Evolutionary conservation across 1,284 basidiomycete genomes (phyloP).

Genomic region (Trichosporon faecale): DNA sequence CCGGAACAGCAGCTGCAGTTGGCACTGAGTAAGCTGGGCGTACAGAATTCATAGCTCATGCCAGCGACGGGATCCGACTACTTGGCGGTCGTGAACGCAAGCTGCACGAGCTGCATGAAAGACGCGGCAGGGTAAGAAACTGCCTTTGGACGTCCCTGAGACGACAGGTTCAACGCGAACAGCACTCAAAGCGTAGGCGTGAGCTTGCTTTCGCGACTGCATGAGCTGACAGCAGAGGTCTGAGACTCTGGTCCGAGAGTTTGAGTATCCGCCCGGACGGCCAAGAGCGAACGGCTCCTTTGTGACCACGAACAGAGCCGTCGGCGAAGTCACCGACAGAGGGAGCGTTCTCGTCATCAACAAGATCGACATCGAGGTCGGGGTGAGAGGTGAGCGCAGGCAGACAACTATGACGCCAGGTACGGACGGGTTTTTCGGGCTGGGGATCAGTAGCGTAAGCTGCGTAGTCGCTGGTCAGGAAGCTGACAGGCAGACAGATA

Average conservation of each 20-base stretch:
- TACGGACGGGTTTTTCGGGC: slow-evolving; percentile 40
- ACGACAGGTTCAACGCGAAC: slow-evolving; percentile 12
- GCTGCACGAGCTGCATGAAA: not conserved
- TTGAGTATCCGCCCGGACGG: not conserved
- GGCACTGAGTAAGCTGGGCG: slow-evolving; percentile 40
- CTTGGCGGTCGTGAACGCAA: not conserved
- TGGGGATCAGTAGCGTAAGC: slow-evolving; percentile 44
- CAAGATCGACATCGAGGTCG: not conserved
- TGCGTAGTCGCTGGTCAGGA: not conserved
- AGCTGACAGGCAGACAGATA: slow-evolving; percentile 11
- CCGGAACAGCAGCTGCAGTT: slow-evolving; percentile 38
- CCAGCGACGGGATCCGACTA: slow-evolving; percentile 14
- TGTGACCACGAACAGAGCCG: not conserved
- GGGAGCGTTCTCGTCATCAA: not conserved
- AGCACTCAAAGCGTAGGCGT: slow-evolving; percentile 1
- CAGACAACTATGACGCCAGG: not conserved
- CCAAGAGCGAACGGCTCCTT: not conserved
- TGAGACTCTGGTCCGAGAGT: not conserved
- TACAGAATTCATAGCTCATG: not conserved
- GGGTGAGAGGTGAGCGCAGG: not conserved
- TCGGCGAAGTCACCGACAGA: not conserved
- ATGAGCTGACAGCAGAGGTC: not conserved
- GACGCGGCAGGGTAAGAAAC: not conserved
- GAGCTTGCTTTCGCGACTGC: not conserved
- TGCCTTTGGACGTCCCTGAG: not conserved